Base-by-base conservation (phyloP, 1,139 yeast species). In the Nakaseomyces kungkrabaensis region DNA sequence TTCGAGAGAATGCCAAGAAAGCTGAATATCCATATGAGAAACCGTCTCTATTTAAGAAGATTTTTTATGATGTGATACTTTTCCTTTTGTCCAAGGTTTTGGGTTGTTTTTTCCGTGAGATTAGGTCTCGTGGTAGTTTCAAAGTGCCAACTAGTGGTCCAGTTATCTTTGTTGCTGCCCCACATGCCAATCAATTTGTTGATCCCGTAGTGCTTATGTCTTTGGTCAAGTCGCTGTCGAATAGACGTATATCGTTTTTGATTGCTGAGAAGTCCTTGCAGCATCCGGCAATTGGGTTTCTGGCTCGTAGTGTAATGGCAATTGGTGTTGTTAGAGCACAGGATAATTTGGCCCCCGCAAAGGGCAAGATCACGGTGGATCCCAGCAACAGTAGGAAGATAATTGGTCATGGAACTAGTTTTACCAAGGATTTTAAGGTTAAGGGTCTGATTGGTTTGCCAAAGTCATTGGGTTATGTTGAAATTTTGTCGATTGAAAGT, bases 181-280 rank as follows among this genome's bases (percentile, higher is more conserved):
- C 97, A 7, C 98, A 90, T 70, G 96, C 96, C 36, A 92, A 90
- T 68, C 98, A 90, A 67, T 92, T 92, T 60, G 94, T 90, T 37
- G 98, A 92, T 63, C 96, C 97, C 0, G 75, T 88, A 51, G 76
- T 89, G 49, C 73, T 92, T 50, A 81, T 87, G 87, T 82, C 85
- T 48, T 94, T 85, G 63, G 89, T 88, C 34, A 79, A 81, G 56
- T 74, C 75, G 50, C 87, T 82, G 56, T 79, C 85, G 4, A 76
- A 80, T 31, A 74, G 96, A 55, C 72, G 97, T 49, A 78, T 90
- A 32, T 85, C 95, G 27, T 90, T 90, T 61, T 72, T 90, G 56
- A 85, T 89, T 51, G 98, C 98, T 5, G 95, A 84, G 48, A 82
- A 81, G 57, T 85, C 96, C 5, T 79, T 85, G 68, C 72, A 77